These are phyloP conservation scores for Xylaria sp. DNA, from an alignment of 2,329 filamentous ascomycete genomes.

Conservation along the genomic window DNA sequence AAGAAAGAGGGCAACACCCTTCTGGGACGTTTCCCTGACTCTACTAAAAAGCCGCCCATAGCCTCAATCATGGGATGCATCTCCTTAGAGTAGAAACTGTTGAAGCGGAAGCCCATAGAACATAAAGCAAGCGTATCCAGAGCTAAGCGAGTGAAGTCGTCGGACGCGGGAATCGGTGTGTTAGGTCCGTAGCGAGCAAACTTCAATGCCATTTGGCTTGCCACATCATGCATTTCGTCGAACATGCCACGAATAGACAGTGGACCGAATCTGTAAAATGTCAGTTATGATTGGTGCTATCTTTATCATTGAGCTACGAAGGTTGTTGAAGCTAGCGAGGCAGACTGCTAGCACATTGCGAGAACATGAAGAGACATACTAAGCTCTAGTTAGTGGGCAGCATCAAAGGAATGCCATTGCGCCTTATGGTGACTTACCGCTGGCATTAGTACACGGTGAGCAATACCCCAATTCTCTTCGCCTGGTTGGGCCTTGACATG, in stretches of 20 bases:
- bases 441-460: slow-evolving; percentile 46
- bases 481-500: slow-evolving; percentile 53
- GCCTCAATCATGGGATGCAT: slow-evolving; percentile 76
- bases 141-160: slow-evolving; percentile 63
- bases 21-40: slow-evolving; percentile 62
- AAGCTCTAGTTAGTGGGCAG: slow-evolving; percentile 25
- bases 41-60: slow-evolving; percentile 72
- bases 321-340: not conserved
- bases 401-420: not conserved
- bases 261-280: slow-evolving; percentile 73
- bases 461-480: slow-evolving; percentile 69
- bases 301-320: not conserved
- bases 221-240: slow-evolving; percentile 74
- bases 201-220: slow-evolving; percentile 73
- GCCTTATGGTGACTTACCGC: slow-evolving; percentile 34
- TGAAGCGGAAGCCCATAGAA: slow-evolving; percentile 78
- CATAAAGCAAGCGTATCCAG: slow-evolving; percentile 79
- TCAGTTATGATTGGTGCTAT: slow-evolving; percentile 58
- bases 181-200: slow-evolving; percentile 72
- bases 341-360: not conserved
- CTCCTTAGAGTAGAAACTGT: slow-evolving; percentile 75
- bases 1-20: slow-evolving; percentile 62
- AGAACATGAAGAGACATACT: slow-evolving; percentile 34
- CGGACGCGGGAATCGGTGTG: slow-evolving; percentile 63
- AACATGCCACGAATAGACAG: slow-evolving; percentile 76